These are phyloP conservation scores for Peniophora sp. DNA, from an alignment of 1,284 basidiomycete species.

Conservation along the genomic window DNA sequence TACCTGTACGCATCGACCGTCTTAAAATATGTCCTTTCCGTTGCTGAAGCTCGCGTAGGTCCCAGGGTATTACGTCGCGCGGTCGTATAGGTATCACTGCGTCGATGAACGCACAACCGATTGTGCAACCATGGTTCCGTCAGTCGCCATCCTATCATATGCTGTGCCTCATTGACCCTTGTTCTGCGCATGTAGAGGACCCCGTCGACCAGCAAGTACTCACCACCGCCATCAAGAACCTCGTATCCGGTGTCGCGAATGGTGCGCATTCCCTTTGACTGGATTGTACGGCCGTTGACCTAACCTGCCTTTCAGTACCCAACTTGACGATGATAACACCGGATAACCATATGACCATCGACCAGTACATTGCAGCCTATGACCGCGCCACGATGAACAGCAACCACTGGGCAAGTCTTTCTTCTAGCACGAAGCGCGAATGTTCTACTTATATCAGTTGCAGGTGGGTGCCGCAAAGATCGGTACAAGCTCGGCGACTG, in stretches of 20 bases:
- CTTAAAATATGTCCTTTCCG: constrained; percentile 1
- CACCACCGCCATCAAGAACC: constrained; percentile 40
- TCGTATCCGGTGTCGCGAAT: constrained; percentile 29
- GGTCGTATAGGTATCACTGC: constrained; percentile 55
- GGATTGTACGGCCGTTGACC: constrained; percentile 1
- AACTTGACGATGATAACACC: constrained; percentile 50
- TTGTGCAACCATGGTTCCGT: constrained; percentile 50
- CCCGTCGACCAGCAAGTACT: constrained; percentile 45
- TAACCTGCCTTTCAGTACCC: constrained; percentile 25
- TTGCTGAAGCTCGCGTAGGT: constrained; percentile 3
- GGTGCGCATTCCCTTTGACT: constrained; percentile 22
- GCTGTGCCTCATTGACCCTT: too few species aligned
- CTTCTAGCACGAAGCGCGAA: too few species aligned
- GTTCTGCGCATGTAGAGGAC: constrained; percentile 20
- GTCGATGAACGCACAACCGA: constrained; percentile 35
- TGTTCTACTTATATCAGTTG: too few species aligned
- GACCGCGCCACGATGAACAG: constrained; percentile 35
- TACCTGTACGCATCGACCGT: constrained; percentile 41
- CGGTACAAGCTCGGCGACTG: constrained; percentile 25
- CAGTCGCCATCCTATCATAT: too few species aligned
- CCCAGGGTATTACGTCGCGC: constrained; percentile 49
- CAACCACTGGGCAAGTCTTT: constrained; percentile 37
- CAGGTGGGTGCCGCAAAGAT: constrained; percentile 41
- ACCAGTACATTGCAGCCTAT: constrained; percentile 44
- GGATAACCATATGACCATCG: constrained; percentile 45